Conservation (phyloP, 805 yeast genomes). For the Metschnikowia lachancei region DNA sequence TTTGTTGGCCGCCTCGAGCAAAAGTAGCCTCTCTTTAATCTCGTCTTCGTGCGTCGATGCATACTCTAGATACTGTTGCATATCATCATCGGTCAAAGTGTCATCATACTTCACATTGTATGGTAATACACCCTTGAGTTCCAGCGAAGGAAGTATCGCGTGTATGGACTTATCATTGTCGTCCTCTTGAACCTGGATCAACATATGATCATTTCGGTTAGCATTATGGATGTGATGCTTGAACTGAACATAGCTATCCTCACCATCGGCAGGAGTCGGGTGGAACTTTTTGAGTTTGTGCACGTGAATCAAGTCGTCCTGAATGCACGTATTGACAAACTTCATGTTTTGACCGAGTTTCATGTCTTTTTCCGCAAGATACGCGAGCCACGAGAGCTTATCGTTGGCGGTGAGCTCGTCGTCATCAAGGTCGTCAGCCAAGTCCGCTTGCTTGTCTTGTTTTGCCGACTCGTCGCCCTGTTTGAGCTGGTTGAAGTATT, state of each 20-base stretch:
- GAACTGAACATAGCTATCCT: conserved; percentile 20
- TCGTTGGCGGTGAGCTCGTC: conserved; percentile 27
- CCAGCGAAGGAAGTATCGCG: conserved; percentile 23
- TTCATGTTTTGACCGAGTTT: conserved; percentile 39
- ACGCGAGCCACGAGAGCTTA: conserved; percentile 36
- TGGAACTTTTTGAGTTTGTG: conserved; percentile 31
- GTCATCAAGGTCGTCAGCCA: conserved; percentile 25
- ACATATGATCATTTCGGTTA: conserved; percentile 32
- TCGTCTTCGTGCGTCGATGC: conserved; percentile 16
- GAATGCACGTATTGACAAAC: conserved; percentile 30
- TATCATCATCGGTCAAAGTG: conserved; percentile 25
- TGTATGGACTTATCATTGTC: conserved; percentile 9
- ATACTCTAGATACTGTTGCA: conserved; percentile 25
- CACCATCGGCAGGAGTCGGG: conserved; percentile 23
- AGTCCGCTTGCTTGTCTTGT: conserved; percentile 10
- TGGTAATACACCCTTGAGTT: conserved; percentile 27
- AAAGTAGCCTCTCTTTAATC: conserved; percentile 6
- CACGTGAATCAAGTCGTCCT: conserved; percentile 26
- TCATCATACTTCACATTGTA: conserved; percentile 33
- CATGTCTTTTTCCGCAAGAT: conserved; percentile 35
- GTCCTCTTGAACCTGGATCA: conserved; percentile 26
- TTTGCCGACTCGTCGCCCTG: conserved; percentile 23
- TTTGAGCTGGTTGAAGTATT: conserved; percentile 38
- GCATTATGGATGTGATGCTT: conserved; percentile 24
- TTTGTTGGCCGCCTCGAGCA: not conserved